Evolutionary conservation across 768 basidiomycete genomes (phyloP).

Genomic region (Boletales sp.): DNA sequence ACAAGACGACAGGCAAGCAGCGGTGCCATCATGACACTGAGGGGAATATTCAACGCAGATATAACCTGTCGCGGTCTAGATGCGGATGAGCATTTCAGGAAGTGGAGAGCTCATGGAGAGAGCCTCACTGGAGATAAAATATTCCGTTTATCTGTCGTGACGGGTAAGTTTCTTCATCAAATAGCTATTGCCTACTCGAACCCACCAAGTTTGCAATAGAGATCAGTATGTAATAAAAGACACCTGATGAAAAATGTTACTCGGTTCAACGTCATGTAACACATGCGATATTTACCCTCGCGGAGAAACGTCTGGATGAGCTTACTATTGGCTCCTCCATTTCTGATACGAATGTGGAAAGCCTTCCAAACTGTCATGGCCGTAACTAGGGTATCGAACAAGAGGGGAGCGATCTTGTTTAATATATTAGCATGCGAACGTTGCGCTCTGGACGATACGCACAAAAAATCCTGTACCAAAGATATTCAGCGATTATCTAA

Average conservation of each 20-base stretch:
- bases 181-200: neutral
- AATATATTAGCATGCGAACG: conserved; percentile 4
- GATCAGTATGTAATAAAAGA: conserved; percentile 83
- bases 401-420: conserved; percentile 71
- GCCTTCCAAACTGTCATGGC: conserved; percentile 80
- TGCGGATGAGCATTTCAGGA: conserved; percentile 7
- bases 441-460: conserved; percentile 23
- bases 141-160: conserved; percentile 63
- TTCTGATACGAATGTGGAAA: conserved; percentile 69
- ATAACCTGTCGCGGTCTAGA: conserved; percentile 74
- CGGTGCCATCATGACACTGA: conserved; percentile 81
- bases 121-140: conserved; percentile 75
- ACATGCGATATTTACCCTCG: conserved; percentile 48
- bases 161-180: conserved; percentile 1
- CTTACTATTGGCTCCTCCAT: conserved; percentile 71
- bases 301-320: conserved; percentile 83
- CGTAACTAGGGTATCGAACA: conserved; percentile 79
- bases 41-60: conserved; percentile 79
- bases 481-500: conserved; percentile 4
- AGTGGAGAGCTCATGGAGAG: neutral
- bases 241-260: conserved; percentile 36
- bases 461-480: conserved; percentile 51
- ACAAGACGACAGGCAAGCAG: conserved; percentile 77
- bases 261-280: neutral
- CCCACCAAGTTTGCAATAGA: conserved; percentile 76